Evolutionary conservation across 2,329 filamentous ascomycete genomes (phyloP).

Genomic region (Annulohypoxylon truncatum): DNA sequence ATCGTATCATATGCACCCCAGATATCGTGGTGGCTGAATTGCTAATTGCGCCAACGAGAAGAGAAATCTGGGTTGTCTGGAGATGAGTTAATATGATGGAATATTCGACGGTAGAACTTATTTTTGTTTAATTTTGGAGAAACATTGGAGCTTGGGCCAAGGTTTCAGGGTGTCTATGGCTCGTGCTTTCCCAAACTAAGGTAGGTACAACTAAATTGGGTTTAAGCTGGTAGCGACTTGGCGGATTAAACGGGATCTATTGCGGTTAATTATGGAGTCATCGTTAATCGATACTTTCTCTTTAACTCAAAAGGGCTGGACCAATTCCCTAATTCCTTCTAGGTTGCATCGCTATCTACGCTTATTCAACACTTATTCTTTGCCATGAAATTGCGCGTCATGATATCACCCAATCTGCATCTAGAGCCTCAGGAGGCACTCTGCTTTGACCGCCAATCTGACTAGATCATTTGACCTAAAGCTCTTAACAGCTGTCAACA

Average conservation of each 20-base stretch:
- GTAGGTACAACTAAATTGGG: slow-evolving; percentile 13
- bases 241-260: slow-evolving; percentile 32
- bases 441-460: slow-evolving; percentile 33
- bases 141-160: slow-evolving; percentile 11
- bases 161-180: slow-evolving; percentile 1
- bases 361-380: slow-evolving; percentile 23
- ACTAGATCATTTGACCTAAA: slow-evolving; percentile 25
- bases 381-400: slow-evolving; percentile 33
- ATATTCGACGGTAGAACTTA: slow-evolving; percentile 7
- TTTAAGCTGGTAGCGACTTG: slow-evolving; percentile 8
- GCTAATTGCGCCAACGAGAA: slow-evolving; percentile 6
- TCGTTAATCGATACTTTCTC: not conserved
- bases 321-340: not conserved
- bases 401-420: slow-evolving; percentile 26
- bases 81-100: not conserved
- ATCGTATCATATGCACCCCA: slow-evolving; percentile 8
- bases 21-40: slow-evolving; percentile 13
- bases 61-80: slow-evolving; percentile 13
- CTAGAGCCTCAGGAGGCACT: slow-evolving; percentile 30
- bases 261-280: slow-evolving; percentile 40
- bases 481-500: slow-evolving; percentile 10
- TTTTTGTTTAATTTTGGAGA: not conserved
- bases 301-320: slow-evolving; percentile 14
- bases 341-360: slow-evolving; percentile 23
- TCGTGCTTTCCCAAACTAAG: slow-evolving; percentile 17